These are phyloP conservation scores for Spinellus fusiger DNA, from an alignment of 192 early-diverging fungal genomes.

Conservation along the genomic window DNA sequence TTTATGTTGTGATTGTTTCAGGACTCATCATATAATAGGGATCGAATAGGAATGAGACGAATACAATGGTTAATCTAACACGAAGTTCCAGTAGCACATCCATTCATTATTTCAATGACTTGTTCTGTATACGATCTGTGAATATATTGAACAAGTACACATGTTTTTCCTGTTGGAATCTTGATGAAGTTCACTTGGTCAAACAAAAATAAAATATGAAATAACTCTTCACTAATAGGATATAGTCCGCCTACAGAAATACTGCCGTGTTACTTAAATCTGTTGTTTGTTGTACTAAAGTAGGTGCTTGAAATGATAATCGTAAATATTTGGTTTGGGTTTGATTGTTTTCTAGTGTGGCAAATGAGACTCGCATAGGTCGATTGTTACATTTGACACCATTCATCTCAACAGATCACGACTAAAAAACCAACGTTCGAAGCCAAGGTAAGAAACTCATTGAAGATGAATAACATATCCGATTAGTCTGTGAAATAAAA, in stretches of 20 bases:
- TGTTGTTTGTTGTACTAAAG: slow-evolving; percentile 46
- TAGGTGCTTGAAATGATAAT: slow-evolving; percentile 76
- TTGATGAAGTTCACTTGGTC: slow-evolving; percentile 91
- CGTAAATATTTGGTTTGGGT: slow-evolving; percentile 66
- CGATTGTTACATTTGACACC: slow-evolving; percentile 73
- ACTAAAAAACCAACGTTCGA: too few species aligned
- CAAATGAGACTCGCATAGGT: slow-evolving; percentile 83
- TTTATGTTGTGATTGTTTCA: too few species aligned
- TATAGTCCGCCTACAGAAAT: slow-evolving; percentile 92
- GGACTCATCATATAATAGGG: too few species aligned
- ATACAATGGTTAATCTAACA: too few species aligned
- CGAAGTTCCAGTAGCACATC: slow-evolving; percentile 68
- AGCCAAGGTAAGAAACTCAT: too few species aligned
- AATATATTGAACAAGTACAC: slow-evolving; percentile 91
- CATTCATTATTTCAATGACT: slow-evolving; percentile 87
- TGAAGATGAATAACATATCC: too few species aligned
- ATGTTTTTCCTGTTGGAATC: slow-evolving; percentile 90
- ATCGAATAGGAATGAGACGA: too few species aligned
- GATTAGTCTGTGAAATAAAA: too few species aligned
- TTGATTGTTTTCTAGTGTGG: slow-evolving; percentile 86
- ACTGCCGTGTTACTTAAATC: slow-evolving; percentile 95
- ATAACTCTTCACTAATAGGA: slow-evolving; percentile 79
- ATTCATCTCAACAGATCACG: too few species aligned
- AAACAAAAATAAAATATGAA: slow-evolving; percentile 75
- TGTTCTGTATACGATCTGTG: slow-evolving; percentile 77